Evolutionary conservation across 257 asterid species (phyloP).

Genomic region (Hygrophila difformis): DNA sequence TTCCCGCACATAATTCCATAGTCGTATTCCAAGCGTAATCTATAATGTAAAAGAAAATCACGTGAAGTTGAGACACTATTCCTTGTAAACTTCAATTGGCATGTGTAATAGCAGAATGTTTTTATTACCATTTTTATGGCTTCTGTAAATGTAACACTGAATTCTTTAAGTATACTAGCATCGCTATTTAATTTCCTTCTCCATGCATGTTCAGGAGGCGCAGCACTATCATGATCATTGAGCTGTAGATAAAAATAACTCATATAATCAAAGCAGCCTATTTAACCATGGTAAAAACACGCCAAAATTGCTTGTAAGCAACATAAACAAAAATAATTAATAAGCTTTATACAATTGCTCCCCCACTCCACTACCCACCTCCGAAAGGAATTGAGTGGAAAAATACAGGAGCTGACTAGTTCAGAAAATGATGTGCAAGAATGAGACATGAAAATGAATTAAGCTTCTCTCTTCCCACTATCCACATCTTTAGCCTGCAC

Average conservation of each 20-base stretch:
- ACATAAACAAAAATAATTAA: neutral
- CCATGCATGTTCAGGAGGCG: constrained; percentile 96
- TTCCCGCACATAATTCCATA: constrained; percentile 86
- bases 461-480: too few relatives aligned
- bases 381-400: too few relatives aligned
- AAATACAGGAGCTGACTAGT: too few relatives aligned
- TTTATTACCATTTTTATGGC: constrained; percentile 81
- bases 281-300: neutral
- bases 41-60: constrained; percentile 22
- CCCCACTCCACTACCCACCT: too few relatives aligned
- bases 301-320: neutral
- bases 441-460: too few relatives aligned
- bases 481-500: too few relatives aligned
- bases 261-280: constrained; percentile 6
- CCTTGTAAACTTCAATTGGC: neutral
- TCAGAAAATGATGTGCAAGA: too few relatives aligned
- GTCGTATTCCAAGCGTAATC: constrained; percentile 89
- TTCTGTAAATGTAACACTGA: constrained; percentile 83
- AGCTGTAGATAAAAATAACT: constrained; percentile 43
- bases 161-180: constrained; percentile 87
- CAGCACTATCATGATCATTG: constrained; percentile 78
- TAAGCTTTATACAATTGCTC: neutral
- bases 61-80: constrained; percentile 4
- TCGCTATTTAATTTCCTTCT: constrained; percentile 79
- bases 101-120: neutral